These are phyloP conservation scores for Stylosanthes scabra DNA, from an alignment of 331 rosid genomes.

Conservation along the genomic window DNA sequence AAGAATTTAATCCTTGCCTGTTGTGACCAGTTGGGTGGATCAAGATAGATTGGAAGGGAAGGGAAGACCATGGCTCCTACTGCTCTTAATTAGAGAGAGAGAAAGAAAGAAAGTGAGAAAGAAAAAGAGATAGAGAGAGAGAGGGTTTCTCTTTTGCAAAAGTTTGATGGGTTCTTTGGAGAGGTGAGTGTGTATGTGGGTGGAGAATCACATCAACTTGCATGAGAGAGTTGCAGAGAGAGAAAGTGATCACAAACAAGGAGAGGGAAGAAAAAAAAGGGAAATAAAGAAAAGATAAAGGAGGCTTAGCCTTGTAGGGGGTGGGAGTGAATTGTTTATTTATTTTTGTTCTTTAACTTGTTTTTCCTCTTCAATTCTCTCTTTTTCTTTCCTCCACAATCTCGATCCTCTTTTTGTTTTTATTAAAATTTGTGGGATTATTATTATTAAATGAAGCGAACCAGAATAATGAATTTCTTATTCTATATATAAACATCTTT, in stretches of 20 bases:
- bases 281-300: constrained; percentile 58
- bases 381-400: not conserved
- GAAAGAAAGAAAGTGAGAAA: not conserved
- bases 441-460: constrained; percentile 51
- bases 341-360: constrained; percentile 44
- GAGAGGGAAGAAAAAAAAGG: constrained; percentile 50
- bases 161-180: constrained; percentile 67
- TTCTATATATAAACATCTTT: constrained; percentile 56
- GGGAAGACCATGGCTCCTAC: constrained; percentile 82
- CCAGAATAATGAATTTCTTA: constrained; percentile 53
- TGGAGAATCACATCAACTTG: constrained; percentile 90
- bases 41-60: constrained; percentile 78
- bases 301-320: constrained; percentile 37
- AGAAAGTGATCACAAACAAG: constrained; percentile 61
- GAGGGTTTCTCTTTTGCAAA: constrained; percentile 65
- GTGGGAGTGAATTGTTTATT: constrained; percentile 37
- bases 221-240: constrained; percentile 53
- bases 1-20: constrained; percentile 52
- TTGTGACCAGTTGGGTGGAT: constrained; percentile 95
- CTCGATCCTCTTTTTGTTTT: constrained; percentile 63
- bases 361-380: constrained; percentile 4
- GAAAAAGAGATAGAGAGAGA: not conserved
- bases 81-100: constrained; percentile 33
- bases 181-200: constrained; percentile 43
- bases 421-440: constrained; percentile 49